Evolutionary conservation across 331 rosid species (phyloP).

Genomic region (Quercus phellos): DNA sequence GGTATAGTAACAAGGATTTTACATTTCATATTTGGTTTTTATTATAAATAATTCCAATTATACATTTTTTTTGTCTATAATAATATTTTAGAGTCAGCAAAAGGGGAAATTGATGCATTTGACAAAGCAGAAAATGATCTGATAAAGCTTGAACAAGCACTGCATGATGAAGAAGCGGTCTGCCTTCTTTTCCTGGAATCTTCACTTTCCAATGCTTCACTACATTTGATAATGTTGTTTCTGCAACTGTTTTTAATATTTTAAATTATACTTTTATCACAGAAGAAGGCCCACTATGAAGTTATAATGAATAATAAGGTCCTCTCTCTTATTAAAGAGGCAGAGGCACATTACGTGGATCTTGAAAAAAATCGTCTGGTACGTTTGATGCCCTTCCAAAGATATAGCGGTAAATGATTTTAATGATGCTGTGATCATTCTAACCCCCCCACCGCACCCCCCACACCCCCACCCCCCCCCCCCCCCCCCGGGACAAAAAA

Average conservation of each 20-base stretch:
- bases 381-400: constrained; percentile 7
- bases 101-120: constrained; percentile 55
- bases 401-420: not conserved
- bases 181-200: not conserved
- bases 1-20: constrained; percentile 43
- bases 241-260: constrained; percentile 6
- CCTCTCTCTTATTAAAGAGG: constrained; percentile 46
- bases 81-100: constrained; percentile 50
- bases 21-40: constrained; percentile 12
- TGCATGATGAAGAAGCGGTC: constrained; percentile 52
- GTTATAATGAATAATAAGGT: constrained; percentile 60
- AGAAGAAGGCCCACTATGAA: constrained; percentile 73
- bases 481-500: no score
- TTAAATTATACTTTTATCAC: constrained; percentile 2
- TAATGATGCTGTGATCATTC: not conserved
- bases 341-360: constrained; percentile 44
- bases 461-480: not conserved
- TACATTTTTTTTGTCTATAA: constrained; percentile 10
- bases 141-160: constrained; percentile 48
- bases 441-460: not conserved
- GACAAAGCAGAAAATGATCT: constrained; percentile 63
- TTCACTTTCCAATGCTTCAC: constrained; percentile 2
- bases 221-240: constrained; percentile 1
- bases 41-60: constrained; percentile 9
- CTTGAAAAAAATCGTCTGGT: constrained; percentile 61